These are phyloP conservation scores for Penicillium sp. DNA, from an alignment of 2,329 filamentous ascomycete species.

Conservation along the genomic window DNA sequence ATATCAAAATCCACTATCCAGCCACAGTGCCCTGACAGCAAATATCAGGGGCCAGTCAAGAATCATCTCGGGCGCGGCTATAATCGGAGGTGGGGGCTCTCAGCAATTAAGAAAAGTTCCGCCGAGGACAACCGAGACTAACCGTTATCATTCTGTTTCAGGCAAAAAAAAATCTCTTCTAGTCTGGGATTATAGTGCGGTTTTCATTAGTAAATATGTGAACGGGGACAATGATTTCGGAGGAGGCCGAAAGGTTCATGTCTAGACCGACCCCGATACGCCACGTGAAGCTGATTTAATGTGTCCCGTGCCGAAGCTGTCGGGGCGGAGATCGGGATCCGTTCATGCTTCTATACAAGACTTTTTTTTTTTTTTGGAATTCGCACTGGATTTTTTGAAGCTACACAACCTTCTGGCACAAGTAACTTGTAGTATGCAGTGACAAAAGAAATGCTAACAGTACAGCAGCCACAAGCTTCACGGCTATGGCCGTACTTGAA, in stretches of 20 bases:
- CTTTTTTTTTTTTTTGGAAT: neutral
- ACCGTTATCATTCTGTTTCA: slow-evolving; percentile 11
- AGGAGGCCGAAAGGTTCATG: neutral
- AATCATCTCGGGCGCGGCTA: neutral
- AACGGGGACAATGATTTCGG: neutral
- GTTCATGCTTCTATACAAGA: too few species aligned
- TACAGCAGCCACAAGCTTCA: too few species aligned
- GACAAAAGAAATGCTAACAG: too few species aligned
- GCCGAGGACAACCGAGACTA: slow-evolving; percentile 11
- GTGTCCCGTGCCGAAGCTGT: slow-evolving; percentile 3
- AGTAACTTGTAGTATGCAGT: too few species aligned
- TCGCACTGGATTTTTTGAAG: neutral
- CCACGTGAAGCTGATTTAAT: neutral
- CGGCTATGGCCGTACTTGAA: too few species aligned
- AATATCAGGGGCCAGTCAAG: neutral
- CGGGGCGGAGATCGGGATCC: neutral
- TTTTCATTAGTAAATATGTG: neutral
- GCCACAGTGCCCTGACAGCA: neutral
- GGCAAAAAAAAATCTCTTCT: neutral
- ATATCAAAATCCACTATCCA: slow-evolving; percentile 6
- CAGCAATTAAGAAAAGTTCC: neutral
- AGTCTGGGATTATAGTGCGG: neutral
- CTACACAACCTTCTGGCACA: too few species aligned
- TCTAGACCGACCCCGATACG: neutral
- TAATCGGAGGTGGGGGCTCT: slow-evolving; percentile 9